phyloP scores from a whole-genome alignment of 106 monocot genomes.

The Amphibolis antarctica region DNA sequence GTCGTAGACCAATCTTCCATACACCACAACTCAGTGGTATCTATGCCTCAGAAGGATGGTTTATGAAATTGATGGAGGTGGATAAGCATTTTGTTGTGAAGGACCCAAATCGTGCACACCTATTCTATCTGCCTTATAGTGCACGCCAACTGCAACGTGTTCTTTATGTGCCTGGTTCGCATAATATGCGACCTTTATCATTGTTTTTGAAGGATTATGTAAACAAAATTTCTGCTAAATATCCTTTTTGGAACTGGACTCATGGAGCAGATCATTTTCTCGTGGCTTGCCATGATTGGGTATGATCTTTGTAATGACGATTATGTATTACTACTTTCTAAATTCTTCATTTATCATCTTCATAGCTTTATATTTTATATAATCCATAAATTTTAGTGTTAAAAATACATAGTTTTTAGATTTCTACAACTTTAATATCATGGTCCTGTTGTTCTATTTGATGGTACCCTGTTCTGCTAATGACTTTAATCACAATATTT shows the following conservation, averaged over 20 bases:
- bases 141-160: slow-evolving; percentile 41
- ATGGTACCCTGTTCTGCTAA: too few relatives aligned
- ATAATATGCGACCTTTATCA: slow-evolving; percentile 51
- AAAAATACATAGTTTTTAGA: too few relatives aligned
- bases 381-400: too few relatives aligned
- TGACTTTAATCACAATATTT: too few relatives aligned
- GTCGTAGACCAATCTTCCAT: slow-evolving; percentile 75
- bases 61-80: slow-evolving; percentile 81
- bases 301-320: slow-evolving; percentile 18
- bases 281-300: slow-evolving; percentile 99
- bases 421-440: too few relatives aligned
- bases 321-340: background rate
- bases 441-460: too few relatives aligned
- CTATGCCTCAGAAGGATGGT: slow-evolving; percentile 98
- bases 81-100: slow-evolving; percentile 33
- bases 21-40: slow-evolving; percentile 57
- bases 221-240: slow-evolving; percentile 43
- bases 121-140: slow-evolving; percentile 92
- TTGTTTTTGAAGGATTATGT: slow-evolving; percentile 63
- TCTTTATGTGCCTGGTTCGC: slow-evolving; percentile 59
- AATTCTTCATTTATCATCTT: background rate
- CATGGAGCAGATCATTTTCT: slow-evolving; percentile 82
- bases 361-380: background rate
- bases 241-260: slow-evolving; percentile 85
- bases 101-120: slow-evolving; percentile 51